These are phyloP conservation scores for Fusarium oligoseptatum DNA, from an alignment of 2,329 filamentous ascomycete species.

Conservation along the genomic window DNA sequence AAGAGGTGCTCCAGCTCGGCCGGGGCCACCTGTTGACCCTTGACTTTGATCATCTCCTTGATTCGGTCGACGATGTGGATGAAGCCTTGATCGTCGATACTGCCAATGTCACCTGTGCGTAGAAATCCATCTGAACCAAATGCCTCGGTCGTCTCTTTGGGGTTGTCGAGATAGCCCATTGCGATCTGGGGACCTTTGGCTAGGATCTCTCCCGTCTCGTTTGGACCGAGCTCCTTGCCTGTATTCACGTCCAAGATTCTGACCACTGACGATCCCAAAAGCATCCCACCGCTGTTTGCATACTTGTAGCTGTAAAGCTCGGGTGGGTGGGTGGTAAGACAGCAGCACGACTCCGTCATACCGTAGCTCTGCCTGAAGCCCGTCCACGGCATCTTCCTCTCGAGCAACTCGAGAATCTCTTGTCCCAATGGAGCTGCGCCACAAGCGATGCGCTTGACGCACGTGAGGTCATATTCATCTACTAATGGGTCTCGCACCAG, in stretches of 20 bases:
- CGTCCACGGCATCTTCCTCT: conserved; percentile 25
- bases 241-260: conserved; percentile 79
- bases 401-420: conserved; percentile 20
- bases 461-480: conserved; percentile 24
- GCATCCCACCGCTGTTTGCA: conserved; percentile 16
- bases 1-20: conserved; percentile 16
- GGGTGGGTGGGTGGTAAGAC: conserved; percentile 82
- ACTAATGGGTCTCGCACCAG: conserved; percentile 39
- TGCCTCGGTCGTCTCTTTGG: not conserved
- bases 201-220: conserved; percentile 61
- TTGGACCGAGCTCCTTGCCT: conserved; percentile 68
- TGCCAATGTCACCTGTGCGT: conserved; percentile 7
- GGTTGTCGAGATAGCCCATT: conserved; percentile 9
- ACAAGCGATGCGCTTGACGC: conserved; percentile 21
- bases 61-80: conserved; percentile 1
- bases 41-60: conserved; percentile 29
- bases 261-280: conserved; percentile 69
- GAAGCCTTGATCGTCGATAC: not conserved
- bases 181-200: conserved; percentile 5
- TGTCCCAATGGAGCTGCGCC: conserved; percentile 35
- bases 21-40: conserved; percentile 6
- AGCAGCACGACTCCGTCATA: conserved; percentile 85
- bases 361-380: conserved; percentile 71
- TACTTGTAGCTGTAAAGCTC: conserved; percentile 66
- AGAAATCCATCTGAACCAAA: conserved; percentile 6